Conservation (phyloP, 2,329 filamentous ascomycete species). For the Arthrobotrys conoides region DNA sequence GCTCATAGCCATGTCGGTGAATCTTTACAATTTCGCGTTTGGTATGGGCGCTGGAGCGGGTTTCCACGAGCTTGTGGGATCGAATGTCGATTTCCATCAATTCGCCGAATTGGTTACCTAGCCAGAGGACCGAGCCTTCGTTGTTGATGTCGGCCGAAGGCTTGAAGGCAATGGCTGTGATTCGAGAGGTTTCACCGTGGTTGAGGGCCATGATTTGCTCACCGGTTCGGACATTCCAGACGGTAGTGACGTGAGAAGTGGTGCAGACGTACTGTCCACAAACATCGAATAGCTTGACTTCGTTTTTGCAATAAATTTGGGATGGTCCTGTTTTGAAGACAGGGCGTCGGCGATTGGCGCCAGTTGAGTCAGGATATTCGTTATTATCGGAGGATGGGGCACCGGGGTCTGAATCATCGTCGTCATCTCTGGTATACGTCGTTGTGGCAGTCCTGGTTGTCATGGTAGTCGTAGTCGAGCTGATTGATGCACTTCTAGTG, state of each 20-base stretch:
- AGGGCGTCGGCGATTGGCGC: conserved; percentile 86
- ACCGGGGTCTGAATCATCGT: conserved; percentile 72
- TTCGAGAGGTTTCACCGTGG: conserved; percentile 87
- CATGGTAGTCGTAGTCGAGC: conserved; percentile 42
- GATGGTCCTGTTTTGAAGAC: conserved; percentile 78
- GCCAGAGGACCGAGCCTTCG: conserved; percentile 87
- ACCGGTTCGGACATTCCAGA: conserved; percentile 88
- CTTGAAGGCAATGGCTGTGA: conserved; percentile 86
- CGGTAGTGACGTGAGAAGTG: conserved; percentile 85
- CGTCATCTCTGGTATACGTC: conserved; percentile 50
- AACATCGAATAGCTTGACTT: conserved; percentile 86
- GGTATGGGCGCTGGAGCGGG: conserved; percentile 80
- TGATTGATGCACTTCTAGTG: conserved; percentile 46
- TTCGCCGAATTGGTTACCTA: conserved; percentile 90
- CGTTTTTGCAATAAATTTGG: conserved; percentile 87
- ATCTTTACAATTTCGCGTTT: conserved; percentile 86
- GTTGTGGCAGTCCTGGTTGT: conserved; percentile 43
- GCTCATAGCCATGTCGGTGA: conserved; percentile 85
- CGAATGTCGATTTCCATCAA: conserved; percentile 88
- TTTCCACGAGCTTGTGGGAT: conserved; percentile 78
- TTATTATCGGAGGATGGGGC: conserved; percentile 72
- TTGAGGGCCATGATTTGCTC: conserved; percentile 84
- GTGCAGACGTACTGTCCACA: conserved; percentile 91
- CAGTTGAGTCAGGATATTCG: conserved; percentile 86
- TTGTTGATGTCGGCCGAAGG: conserved; percentile 82